A percentile compares a stretch with the other conserved stretches of the same genome.
phyloP scores from a whole-genome alignment of 768 basidiomycete species.

The Collybiopsis luxurians region DNA sequence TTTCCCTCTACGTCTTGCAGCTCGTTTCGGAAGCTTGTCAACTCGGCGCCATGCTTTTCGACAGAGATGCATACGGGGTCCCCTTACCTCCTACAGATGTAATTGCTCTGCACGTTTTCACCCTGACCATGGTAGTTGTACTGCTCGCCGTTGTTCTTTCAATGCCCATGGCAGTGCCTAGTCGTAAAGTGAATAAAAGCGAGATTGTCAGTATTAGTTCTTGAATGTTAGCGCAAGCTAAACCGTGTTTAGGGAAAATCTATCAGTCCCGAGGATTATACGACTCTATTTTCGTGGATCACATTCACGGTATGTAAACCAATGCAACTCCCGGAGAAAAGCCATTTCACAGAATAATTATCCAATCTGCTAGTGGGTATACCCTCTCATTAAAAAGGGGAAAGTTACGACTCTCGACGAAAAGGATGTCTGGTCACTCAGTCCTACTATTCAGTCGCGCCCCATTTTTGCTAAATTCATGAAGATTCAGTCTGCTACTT shows the following conservation, averaged over 20 bases:
- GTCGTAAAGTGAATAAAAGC: slow-evolving; percentile 41
- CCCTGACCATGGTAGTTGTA: slow-evolving; percentile 41
- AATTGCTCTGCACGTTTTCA: slow-evolving; percentile 28
- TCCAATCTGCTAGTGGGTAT: slow-evolving; percentile 53
- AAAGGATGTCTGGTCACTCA: slow-evolving; percentile 68
- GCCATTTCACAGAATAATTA: too few species aligned
- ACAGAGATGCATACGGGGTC: slow-evolving; percentile 38
- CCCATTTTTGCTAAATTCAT: slow-evolving; percentile 59
- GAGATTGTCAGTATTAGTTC: slow-evolving; percentile 53
- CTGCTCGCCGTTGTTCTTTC: slow-evolving; percentile 46
- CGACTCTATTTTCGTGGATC: slow-evolving; percentile 66
- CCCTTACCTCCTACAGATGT: slow-evolving; percentile 36
- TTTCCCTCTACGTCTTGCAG: slow-evolving; percentile 53
- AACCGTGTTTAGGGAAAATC: slow-evolving; percentile 39
- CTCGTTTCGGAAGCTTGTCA: slow-evolving; percentile 44
- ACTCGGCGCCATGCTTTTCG: slow-evolving; percentile 54
- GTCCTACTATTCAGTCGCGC: slow-evolving; percentile 63
- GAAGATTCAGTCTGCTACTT: slow-evolving; percentile 32
- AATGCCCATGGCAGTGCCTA: slow-evolving; percentile 72
- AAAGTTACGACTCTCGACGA: slow-evolving; percentile 59
- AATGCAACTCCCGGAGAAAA: too few species aligned
- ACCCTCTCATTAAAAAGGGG: slow-evolving; percentile 59
- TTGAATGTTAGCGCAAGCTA: background rate
- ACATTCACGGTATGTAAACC: slow-evolving; percentile 49
- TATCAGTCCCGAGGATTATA: slow-evolving; percentile 76